Base-by-base conservation (phyloP, 176 grass and related monocot species). In the Themeda triandra region DNA sequence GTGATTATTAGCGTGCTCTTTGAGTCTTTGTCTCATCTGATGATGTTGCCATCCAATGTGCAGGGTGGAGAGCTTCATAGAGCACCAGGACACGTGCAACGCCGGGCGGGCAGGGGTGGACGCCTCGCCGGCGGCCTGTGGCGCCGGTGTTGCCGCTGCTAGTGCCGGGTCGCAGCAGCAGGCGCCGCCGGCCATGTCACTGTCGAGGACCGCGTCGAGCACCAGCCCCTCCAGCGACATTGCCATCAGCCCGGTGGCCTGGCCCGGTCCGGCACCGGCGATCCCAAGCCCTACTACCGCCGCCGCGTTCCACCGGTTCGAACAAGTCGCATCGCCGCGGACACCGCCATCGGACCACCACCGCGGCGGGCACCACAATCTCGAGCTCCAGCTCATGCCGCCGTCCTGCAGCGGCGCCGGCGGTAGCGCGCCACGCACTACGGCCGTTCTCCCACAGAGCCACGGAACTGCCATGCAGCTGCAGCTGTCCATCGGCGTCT, bases 1-100 rank as follows among this genome's bases (percentile, higher is more conserved):
- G 12, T 76, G 58, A 28, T 73, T 64, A 27, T 25, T 33, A 25
- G 28, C 23, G 17, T 0, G n/a, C n/a, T n/a, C n/a, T n/a, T n/a
- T n/a, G n/a, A n/a, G n/a, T 66, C 45, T 53, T 24, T 0, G 63
- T 6, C 27, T 65, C 35, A 81, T 69, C 1, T 51, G 31, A 23
- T 51, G 25, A 66, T 17, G 40, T 15, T 10, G 10, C 70, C 29
- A n/a, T 68, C 28, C 39, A 44, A 70, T 68, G 33, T 85, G 42
- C 89, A 99, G 93, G 86, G 93, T 99, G 70, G 97, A 99, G 88
- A 99, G 97, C 97, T 99, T 99, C 90, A 94, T 99, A 59, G 93
- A 99, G 82, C 97, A 99, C 84, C 97, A 99, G 64, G 93, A 96
- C 82, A 78, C 92, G 30, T 99, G 97, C 90, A 91, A 76, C 53